These are phyloP conservation scores for Colletotrichum liriopes DNA, from an alignment of 2,329 filamentous ascomycete genomes.

Conservation along the genomic window DNA sequence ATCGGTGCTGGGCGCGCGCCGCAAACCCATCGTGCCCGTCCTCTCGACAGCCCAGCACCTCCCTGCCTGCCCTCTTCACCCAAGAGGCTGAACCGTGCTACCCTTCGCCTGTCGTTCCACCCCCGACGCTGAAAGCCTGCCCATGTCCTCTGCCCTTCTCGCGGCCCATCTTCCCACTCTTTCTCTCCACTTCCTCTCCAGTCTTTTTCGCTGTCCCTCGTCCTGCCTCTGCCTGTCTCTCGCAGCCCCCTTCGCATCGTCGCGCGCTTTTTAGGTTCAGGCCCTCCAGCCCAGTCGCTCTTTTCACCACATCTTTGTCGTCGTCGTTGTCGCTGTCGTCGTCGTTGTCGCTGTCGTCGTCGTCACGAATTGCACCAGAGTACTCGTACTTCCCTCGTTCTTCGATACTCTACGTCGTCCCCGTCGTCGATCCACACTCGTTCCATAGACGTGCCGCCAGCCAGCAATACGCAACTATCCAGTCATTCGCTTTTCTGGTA, in stretches of 20 bases:
- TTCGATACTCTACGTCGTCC: slow-evolving; percentile 17
- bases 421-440: slow-evolving; percentile 31
- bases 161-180: slow-evolving; percentile 36
- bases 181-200: slow-evolving; percentile 41
- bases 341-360: neutral
- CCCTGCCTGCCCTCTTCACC: neutral
- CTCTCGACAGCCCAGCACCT: neutral
- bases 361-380: slow-evolving; percentile 27
- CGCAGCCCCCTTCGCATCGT: slow-evolving; percentile 28
- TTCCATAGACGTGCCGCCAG: slow-evolving; percentile 23
- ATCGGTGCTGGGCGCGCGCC: slow-evolving; percentile 32
- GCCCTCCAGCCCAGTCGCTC: slow-evolving; percentile 39
- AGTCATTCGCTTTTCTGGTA: neutral
- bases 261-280: slow-evolving; percentile 38
- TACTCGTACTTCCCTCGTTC: slow-evolving; percentile 31
- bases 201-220: slow-evolving; percentile 40
- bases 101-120: slow-evolving; percentile 10
- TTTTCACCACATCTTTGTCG: slow-evolving; percentile 16
- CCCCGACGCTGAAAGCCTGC: neutral
- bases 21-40: slow-evolving; percentile 8
- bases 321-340: neutral
- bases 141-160: slow-evolving; percentile 19
- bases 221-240: slow-evolving; percentile 30
- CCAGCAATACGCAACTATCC: neutral
- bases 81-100: slow-evolving; percentile 28